Evolutionary conservation across 2,329 filamentous ascomycete genomes (phyloP).

Genomic region (Parascedosporium putredinis): DNA sequence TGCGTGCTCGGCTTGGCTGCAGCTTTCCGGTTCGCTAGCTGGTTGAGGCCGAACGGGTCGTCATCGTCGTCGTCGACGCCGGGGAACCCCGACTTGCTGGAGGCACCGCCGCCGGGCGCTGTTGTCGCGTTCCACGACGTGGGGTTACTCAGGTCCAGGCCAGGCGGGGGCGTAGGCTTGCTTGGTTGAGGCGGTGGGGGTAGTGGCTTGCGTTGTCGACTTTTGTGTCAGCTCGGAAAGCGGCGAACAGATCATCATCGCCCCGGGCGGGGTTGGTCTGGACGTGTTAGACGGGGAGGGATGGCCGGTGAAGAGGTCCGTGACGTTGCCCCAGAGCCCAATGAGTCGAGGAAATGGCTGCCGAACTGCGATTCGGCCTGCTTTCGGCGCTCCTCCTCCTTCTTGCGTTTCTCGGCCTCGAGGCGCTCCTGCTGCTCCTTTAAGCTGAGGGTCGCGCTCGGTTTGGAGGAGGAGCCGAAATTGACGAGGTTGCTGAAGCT

Average conservation of each 20-base stretch:
- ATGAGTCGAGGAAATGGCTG: conserved; percentile 63
- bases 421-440: conserved; percentile 66
- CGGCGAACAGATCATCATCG: conserved; percentile 57
- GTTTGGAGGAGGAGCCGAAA: conserved; percentile 45
- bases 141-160: conserved; percentile 43
- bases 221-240: conserved; percentile 55
- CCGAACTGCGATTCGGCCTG: conserved; percentile 71
- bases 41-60: conserved; percentile 76
- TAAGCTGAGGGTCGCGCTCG: conserved; percentile 61
- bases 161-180: conserved; percentile 23
- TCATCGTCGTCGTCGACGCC: conserved; percentile 59
- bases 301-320: conserved; percentile 33
- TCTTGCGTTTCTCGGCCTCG: conserved; percentile 54
- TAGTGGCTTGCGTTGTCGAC: conserved; percentile 58
- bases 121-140: conserved; percentile 40
- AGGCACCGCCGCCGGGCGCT: too few relatives aligned
- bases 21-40: conserved; percentile 7
- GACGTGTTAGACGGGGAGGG: conserved; percentile 17
- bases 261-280: conserved; percentile 28
- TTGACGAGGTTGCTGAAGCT: conserved; percentile 70
- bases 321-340: conserved; percentile 47
- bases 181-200: conserved; percentile 33
- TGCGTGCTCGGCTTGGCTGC: not conserved
- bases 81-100: conserved; percentile 20
- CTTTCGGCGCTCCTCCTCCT: conserved; percentile 63